Conservation (phyloP, 805 yeast species). For the Cyberlindnera xylosilytica region DNA sequence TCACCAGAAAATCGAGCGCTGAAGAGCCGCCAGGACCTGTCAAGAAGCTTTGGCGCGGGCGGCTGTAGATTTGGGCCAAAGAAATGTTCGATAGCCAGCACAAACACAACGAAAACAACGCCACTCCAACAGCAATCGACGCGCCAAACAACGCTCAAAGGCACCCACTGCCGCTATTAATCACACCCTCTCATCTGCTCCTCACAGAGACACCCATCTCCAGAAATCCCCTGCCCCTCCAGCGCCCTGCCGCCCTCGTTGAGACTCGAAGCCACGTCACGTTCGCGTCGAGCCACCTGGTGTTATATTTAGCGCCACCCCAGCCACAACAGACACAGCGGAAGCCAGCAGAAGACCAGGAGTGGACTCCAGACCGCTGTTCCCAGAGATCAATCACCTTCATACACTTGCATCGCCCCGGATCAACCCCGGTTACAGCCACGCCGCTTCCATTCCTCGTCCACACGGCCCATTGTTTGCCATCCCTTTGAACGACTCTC, state of each 20-base stretch:
- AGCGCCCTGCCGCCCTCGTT: neutral
- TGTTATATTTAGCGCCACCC: neutral
- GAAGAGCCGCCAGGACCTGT: neutral
- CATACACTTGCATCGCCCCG: too few relatives aligned
- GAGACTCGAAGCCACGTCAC: slow-evolving; percentile 10
- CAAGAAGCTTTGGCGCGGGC: neutral
- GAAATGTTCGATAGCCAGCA: slow-evolving; percentile 6
- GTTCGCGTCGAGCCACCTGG: slow-evolving; percentile 8
- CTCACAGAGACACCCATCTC: too few relatives aligned
- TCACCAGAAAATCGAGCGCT: neutral
- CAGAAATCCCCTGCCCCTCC: too few relatives aligned
- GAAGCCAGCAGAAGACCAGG: too few relatives aligned
- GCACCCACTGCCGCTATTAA: neutral
- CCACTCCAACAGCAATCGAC: neutral
- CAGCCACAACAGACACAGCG: too few relatives aligned
- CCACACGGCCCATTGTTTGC: too few relatives aligned
- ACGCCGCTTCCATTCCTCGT: too few relatives aligned
- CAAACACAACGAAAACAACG: neutral
- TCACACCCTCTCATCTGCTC: neutral
- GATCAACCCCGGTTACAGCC: too few relatives aligned
- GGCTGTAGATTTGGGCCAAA: neutral
- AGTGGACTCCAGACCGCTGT: too few relatives aligned
- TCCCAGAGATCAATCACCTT: too few relatives aligned
- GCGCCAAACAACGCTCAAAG: neutral
- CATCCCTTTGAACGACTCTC: too few relatives aligned